Evolutionary conservation across 331 rosid species (phyloP).

Genomic region (Rhamnella rubrinervis): DNA sequence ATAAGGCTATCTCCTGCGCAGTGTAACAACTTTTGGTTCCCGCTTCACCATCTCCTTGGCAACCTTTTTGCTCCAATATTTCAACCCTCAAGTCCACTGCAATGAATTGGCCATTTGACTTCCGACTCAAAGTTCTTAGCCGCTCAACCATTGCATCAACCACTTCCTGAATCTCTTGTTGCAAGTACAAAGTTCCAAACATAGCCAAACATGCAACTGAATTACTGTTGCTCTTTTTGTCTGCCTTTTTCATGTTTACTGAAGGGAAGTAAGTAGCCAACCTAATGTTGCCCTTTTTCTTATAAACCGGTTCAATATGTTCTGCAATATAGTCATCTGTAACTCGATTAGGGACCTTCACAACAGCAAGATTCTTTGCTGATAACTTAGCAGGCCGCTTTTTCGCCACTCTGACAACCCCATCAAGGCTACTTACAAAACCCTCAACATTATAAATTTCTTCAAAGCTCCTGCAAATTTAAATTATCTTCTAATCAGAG

Average conservation of each 20-base stretch:
- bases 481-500: slow-evolving; percentile 4
- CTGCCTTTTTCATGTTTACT: slow-evolving; percentile 76
- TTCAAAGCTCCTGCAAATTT: slow-evolving; percentile 68
- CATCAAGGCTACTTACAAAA: slow-evolving; percentile 76
- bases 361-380: slow-evolving; percentile 62
- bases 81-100: slow-evolving; percentile 88
- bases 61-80: slow-evolving; percentile 72
- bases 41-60: slow-evolving; percentile 57
- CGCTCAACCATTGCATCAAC: slow-evolving; percentile 80
- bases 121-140: slow-evolving; percentile 75
- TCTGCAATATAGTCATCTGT: slow-evolving; percentile 71
- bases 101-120: slow-evolving; percentile 77
- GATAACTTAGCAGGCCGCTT: slow-evolving; percentile 63
- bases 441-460: slow-evolving; percentile 75
- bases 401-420: slow-evolving; percentile 74
- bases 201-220: slow-evolving; percentile 89
- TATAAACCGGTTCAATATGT: slow-evolving; percentile 72
- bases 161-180: slow-evolving; percentile 63
- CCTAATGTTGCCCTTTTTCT: slow-evolving; percentile 63
- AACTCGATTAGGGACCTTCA: slow-evolving; percentile 91
- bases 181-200: slow-evolving; percentile 89
- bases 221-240: slow-evolving; percentile 49
- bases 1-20: slow-evolving; percentile 74
- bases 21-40: slow-evolving; percentile 69
- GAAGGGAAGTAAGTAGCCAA: slow-evolving; percentile 93